Base-by-base conservation (phyloP, 768 basidiomycete genomes). In the Tricholoma sp. region DNA sequence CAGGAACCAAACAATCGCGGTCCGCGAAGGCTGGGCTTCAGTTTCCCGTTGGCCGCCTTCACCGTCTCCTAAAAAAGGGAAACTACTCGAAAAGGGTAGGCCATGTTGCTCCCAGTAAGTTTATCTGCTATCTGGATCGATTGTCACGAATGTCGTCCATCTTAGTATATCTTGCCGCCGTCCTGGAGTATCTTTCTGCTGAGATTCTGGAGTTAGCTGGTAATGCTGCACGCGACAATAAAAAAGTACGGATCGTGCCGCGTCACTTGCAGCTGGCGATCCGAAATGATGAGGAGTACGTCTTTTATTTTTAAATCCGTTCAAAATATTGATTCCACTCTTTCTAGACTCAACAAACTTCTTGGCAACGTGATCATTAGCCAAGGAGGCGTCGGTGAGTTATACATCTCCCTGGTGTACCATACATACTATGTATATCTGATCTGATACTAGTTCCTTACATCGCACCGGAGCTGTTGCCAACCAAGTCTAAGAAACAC, bases 141-240 rank as follows among this genome's bases (percentile, higher is more conserved):
- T n/a, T 10, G 15, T 29, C 45, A 29, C 13, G 5, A 47, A 15
- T 42, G 31, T 17, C 31, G 13, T 32, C 24, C 24, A 20, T 31
- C 52, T 57, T 57, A 86, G 91, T 91, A 50, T 92, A 91, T 72
- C 82, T 91, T 56, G 85, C 90, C 56, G 89, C 89, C 52, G 91
- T 93, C 54, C 80, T 94, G 28, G 92, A 94, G 71, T 94, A 94
- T 70, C 80, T 94, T 36, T 81, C 85, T 6, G 92, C 91, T 29
- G 92, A 94, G 71, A 85, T 94, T 65, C 81, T 93, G 52, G 91
- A 94, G 71, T 77, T 93, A 45, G 89, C 91, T 53, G 91, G 91
- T 4, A 85, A 84, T 64, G 82, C 84, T 34, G 88, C 89, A 50
- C 81, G 85, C 58, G 88, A 91, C 67, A 85, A 89, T 76, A 88